phyloP scores from a whole-genome alignment of 1,284 basidiomycete species.

The Malassezia sympodialis region DNA sequence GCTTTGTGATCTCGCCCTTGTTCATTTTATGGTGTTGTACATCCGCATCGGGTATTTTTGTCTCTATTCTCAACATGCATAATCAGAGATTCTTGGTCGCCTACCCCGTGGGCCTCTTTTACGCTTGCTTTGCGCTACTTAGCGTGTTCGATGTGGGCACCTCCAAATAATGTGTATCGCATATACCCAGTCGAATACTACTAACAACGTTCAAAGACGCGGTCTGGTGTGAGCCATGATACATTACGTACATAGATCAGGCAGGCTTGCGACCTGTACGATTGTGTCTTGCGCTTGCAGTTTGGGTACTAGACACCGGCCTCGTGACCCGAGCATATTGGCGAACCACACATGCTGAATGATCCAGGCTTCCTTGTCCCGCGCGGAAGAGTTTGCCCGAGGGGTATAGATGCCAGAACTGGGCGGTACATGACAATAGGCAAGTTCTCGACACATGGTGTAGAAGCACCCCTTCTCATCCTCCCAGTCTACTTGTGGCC shows the following conservation, averaged over 20 bases:
- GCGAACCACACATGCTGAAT: slow-evolving; percentile 37
- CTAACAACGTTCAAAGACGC: slow-evolving; percentile 44
- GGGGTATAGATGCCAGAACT: slow-evolving; percentile 48
- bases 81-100: slow-evolving; percentile 46
- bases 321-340: slow-evolving; percentile 19
- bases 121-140: slow-evolving; percentile 44
- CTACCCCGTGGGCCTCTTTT: slow-evolving; percentile 45
- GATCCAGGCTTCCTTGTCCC: slow-evolving; percentile 17
- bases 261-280: slow-evolving; percentile 35
- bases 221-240: slow-evolving; percentile 14
- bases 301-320: slow-evolving; percentile 15
- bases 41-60: slow-evolving; percentile 47
- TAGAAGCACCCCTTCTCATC: slow-evolving; percentile 76
- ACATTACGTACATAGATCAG: slow-evolving; percentile 27
- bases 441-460: slow-evolving; percentile 74
- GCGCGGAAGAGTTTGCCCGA: not conserved
- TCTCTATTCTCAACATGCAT: slow-evolving; percentile 39
- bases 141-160: slow-evolving; percentile 38
- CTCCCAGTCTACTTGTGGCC: slow-evolving; percentile 69
- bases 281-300: slow-evolving; percentile 13
- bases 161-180: slow-evolving; percentile 1
- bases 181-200: slow-evolving; percentile 2
- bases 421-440: slow-evolving; percentile 24
- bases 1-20: slow-evolving; percentile 39
- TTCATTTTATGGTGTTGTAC: slow-evolving; percentile 46